Base-by-base conservation (phyloP, 331 rosid species). In the Saraca asoca region DNA sequence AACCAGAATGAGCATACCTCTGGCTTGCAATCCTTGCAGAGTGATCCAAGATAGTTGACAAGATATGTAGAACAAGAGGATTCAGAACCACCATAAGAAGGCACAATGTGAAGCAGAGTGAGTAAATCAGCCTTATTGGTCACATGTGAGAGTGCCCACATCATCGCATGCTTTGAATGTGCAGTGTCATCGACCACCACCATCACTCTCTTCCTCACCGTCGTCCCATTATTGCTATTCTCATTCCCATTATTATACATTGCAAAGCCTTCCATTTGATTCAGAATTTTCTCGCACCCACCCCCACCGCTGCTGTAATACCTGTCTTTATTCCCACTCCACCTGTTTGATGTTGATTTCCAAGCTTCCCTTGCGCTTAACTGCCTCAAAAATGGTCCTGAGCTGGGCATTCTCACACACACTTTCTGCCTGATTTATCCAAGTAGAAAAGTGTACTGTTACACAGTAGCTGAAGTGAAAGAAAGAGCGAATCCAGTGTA, bases 61-160 rank as follows among this genome's bases (percentile, higher is more conserved):
- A 93, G 91, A 64, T 62, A 77, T 3, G 89, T 48, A 0, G 91
- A 82, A 73, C 24, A 78, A 60, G 83, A 77, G 65, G 88, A 74
- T 2, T 69, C 75, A 62, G 85, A 62, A 31, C 38, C 72, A n/a
- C 12, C 18, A 7, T 76, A 56, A 0, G 78, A 80, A 79, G 96
- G 85, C 13, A 89, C 59, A 48, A 93, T 45, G 33, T 81, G 91
- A 75, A 93, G 97, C 13, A 93, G 90, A 51, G 98, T 90, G 20
- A 93, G 66, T 62, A 86, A 75, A 80, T 93, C 98, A 72, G 90
- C 90, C 88, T 78, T 88, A 38, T 85, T 83, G 9, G 81, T 91
- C 0, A 86, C 79, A 80, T 93, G 88, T 0, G 90, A 82, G 46
- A 93, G 95, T 9, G 98, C 97, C 98, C 98, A 93, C 80, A 85